Evolutionary conservation across 2,329 filamentous ascomycete genomes (phyloP).

Genomic region (Exophiala bonariae): DNA sequence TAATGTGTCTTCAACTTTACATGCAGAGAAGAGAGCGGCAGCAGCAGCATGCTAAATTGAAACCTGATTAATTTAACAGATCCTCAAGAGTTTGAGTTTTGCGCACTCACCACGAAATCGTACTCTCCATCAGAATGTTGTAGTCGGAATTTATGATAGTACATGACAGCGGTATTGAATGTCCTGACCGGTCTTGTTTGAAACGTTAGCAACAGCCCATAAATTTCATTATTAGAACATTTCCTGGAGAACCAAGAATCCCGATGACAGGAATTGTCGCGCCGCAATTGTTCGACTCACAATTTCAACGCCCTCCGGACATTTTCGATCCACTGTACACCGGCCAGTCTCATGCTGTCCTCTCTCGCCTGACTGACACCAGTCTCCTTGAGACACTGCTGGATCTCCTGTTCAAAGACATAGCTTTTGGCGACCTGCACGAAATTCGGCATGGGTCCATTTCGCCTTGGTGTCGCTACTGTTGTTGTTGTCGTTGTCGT

Average conservation of each 20-base stretch:
- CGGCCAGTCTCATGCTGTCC: slow-evolving; percentile 77
- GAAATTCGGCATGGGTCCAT: slow-evolving; percentile 60
- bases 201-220: slow-evolving; percentile 12
- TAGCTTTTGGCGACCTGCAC: slow-evolving; percentile 72
- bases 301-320: slow-evolving; percentile 76
- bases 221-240: too few relatives aligned
- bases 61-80: not conserved
- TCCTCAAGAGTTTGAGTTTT: slow-evolving; percentile 5
- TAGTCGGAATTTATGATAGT: slow-evolving; percentile 91
- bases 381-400: slow-evolving; percentile 68
- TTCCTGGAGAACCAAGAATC: too few relatives aligned
- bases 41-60: slow-evolving; percentile 72
- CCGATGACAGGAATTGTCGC: too few relatives aligned
- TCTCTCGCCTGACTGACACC: slow-evolving; percentile 76
- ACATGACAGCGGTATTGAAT: slow-evolving; percentile 85
- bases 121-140: slow-evolving; percentile 84
- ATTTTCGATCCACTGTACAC: slow-evolving; percentile 84
- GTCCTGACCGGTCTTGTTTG: slow-evolving; percentile 75
- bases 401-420: slow-evolving; percentile 77
- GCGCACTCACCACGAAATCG: slow-evolving; percentile 58
- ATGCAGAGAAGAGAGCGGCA: slow-evolving; percentile 85
- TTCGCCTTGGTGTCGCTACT: slow-evolving; percentile 13
- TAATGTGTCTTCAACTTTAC: slow-evolving; percentile 96
- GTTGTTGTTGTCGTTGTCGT: not conserved
- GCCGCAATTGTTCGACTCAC: slow-evolving; percentile 62